Evolutionary conservation across 441 rosid genomes (phyloP).

Genomic region (Croton setiger): DNA sequence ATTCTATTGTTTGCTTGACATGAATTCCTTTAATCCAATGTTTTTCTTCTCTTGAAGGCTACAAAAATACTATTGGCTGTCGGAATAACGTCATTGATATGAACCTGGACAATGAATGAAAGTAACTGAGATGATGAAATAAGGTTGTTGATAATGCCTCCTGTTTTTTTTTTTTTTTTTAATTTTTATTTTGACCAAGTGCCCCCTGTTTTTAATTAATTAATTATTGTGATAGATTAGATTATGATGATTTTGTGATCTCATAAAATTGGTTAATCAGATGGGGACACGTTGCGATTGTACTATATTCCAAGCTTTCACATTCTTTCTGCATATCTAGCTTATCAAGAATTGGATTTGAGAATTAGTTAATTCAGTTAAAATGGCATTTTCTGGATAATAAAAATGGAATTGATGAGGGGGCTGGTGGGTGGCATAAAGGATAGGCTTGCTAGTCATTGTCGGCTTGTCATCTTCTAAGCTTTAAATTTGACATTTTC

Average conservation of each 20-base stretch:
- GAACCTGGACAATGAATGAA: conserved; percentile 14
- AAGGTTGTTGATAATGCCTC: conserved; percentile 20
- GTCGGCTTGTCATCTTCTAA: background rate
- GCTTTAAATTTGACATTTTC: background rate
- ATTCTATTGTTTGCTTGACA: conserved; percentile 2
- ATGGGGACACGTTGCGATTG: conserved; percentile 18
- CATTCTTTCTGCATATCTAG: background rate
- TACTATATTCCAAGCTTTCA: conserved; percentile 19
- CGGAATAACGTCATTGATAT: conserved; percentile 9
- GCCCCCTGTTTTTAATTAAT: background rate
- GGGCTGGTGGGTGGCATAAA: background rate
- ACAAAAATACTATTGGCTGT: conserved; percentile 12
- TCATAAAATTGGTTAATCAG: conserved; percentile 16
- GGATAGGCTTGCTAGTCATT: background rate
- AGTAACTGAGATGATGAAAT: conserved; percentile 27
- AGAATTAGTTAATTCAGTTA: conserved; percentile 8
- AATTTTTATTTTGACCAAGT: no score
- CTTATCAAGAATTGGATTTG: conserved; percentile 8
- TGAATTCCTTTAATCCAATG: background rate
- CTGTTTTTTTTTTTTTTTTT: no score
- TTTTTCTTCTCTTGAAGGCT: conserved; percentile 4
- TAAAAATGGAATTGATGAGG: background rate
- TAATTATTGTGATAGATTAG: conserved; percentile 3
- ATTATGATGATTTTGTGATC: conserved; percentile 4
- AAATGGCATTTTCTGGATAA: background rate